These are phyloP conservation scores for Azolla pinnata DNA, from an alignment of 75 land plant species.

Conservation along the genomic window DNA sequence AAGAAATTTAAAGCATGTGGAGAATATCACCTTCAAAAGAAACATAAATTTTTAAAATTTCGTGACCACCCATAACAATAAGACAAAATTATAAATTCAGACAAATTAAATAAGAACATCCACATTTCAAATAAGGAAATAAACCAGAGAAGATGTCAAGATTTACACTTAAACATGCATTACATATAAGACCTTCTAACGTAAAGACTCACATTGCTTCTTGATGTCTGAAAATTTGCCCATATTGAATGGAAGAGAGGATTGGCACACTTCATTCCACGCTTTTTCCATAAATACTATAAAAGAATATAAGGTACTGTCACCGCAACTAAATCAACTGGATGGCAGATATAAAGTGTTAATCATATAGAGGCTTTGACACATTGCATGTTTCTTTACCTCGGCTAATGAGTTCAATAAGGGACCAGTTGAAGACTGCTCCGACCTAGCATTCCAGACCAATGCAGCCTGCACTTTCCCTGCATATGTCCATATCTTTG, in stretches of 20 bases:
- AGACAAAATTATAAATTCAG: too few species aligned
- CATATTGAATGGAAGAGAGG: slow-evolving; percentile 84
- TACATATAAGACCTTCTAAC: too few species aligned
- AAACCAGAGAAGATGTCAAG: too few species aligned
- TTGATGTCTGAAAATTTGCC: slow-evolving; percentile 95
- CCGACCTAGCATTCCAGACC: slow-evolving; percentile 92
- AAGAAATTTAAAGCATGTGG: too few species aligned
- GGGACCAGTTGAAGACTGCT: slow-evolving; percentile 44
- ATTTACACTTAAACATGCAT: too few species aligned
- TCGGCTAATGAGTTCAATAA: slow-evolving; percentile 47
- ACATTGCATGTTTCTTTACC: slow-evolving; percentile 16
- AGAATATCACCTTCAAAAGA: too few species aligned
- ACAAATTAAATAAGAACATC: too few species aligned
- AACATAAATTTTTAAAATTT: too few species aligned
- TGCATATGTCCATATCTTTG: too few species aligned
- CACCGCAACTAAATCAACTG: background rate
- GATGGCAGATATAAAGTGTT: background rate
- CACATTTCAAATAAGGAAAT: too few species aligned
- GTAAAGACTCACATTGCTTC: slow-evolving; percentile 57
- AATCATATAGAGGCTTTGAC: background rate
- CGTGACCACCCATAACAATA: too few species aligned
- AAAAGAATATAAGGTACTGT: background rate
- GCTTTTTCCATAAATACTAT: slow-evolving; percentile 77
- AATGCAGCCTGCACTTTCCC: slow-evolving; percentile 90
- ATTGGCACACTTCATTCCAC: slow-evolving; percentile 44